phyloP scores from a whole-genome alignment of 2,329 filamentous ascomycete genomes.

The Bipolaris zeicola region DNA sequence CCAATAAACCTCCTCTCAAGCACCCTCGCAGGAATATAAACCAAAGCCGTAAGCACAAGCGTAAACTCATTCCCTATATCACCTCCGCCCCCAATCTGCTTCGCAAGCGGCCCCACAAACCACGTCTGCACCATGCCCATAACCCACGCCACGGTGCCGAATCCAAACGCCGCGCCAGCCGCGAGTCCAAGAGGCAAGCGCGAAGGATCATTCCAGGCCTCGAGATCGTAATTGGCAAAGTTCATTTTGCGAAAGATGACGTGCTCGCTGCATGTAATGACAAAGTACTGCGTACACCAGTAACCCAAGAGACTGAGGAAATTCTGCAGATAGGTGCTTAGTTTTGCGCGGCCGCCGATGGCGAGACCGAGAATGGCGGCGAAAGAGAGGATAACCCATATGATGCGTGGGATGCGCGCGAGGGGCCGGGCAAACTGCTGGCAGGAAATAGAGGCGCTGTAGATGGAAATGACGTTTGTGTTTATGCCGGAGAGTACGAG shows the following conservation, averaged over 20 bases:
- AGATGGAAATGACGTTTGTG: constrained; percentile 59
- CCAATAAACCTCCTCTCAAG: constrained; percentile 36
- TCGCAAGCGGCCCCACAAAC: constrained; percentile 53
- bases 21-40: constrained; percentile 36
- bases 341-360: constrained; percentile 51
- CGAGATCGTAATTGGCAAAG: constrained; percentile 52
- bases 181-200: constrained; percentile 52
- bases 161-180: constrained; percentile 46
- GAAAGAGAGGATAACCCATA: constrained; percentile 55
- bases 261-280: constrained; percentile 55
- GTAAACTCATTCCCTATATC: constrained; percentile 40
- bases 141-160: constrained; percentile 54
- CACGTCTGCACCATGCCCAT: constrained; percentile 66
- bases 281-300: constrained; percentile 54
- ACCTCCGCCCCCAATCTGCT: constrained; percentile 33
- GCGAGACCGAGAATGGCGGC: constrained; percentile 52
- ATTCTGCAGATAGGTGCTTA: constrained; percentile 53
- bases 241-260: constrained; percentile 58
- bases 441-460: constrained; percentile 53
- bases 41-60: constrained; percentile 30
- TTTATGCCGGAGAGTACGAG: constrained; percentile 53
- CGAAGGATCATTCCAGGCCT: constrained; percentile 54
- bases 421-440: constrained; percentile 56
- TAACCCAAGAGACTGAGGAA: constrained; percentile 56
- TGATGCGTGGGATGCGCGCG: constrained; percentile 58